Base-by-base conservation (phyloP, 139 green algal species). In the Coelastrella sp. region DNA sequence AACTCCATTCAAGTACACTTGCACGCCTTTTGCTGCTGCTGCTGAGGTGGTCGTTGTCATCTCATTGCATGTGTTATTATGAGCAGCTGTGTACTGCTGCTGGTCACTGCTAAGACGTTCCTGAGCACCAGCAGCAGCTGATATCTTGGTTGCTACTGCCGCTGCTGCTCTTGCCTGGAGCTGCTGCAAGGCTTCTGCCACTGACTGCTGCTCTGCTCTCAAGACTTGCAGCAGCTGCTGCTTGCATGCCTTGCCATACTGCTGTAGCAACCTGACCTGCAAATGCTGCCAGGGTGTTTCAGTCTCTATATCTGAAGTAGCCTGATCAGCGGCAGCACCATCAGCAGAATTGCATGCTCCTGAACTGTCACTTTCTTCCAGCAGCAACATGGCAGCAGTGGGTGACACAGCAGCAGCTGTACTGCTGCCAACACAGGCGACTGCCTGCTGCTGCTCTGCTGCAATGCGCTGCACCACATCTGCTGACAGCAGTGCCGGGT, bases 331-430 rank as follows among this genome's bases (percentile, higher is more conserved):
- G 57, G 35, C 22, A 27, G 63, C 63, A 78, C 27, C 12, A 80
- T 65, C 83, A 66, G 24, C 83, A 57, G 14, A 11, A 63, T 15
- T 59, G 19, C 14, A 0, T 73, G 58, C 80, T 73, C 7, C 80
- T 49, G 20, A 11, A 73, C 15, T 49, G 59, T 73, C 24, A 86
- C 17, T 11, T 8, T 74, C 60, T 9, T 86, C 81, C 8, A 86
- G n/a, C 8, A 86, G n/a, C n/a, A 86, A 6, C 81, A 86, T 86
- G 5, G 58, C 81, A 15, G 81, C 81, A 25, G 81, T 86, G 8
- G n/a, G n/a, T 35, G 81, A 75, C 12, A 87, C 82, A 78, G 82
- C 82, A 63, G 82, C 25, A 74, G 27, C 24, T 0, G 82, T 0
- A 17, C 0, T 15, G 7, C 61, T n/a, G 6, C 6, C 68, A 80